Base-by-base conservation (phyloP, 306 rosid species). In the Sphenostylis stenocarpa region DNA sequence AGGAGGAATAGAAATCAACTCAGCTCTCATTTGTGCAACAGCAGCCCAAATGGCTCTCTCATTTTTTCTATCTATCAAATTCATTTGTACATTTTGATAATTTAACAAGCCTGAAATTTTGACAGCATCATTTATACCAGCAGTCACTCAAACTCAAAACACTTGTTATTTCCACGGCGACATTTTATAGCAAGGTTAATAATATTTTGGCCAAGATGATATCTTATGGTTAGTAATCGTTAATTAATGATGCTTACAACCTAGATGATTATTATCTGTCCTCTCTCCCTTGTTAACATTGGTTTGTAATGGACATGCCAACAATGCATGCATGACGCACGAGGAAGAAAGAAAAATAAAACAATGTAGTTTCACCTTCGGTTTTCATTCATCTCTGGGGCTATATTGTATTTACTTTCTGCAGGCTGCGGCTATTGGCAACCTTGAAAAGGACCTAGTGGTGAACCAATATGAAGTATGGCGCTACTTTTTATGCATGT, bases 401-500 rank as follows among this genome's bases (percentile, higher is more conserved):
- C 23, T 36, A 39, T 36, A 39, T 57, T 57, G 76, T 65, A 43
- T 52, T 47, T 3, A 67, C 44, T 29, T 70, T 33, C 0, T 85
- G 77, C 83, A 95, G 99, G 86, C 80, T 92, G 73, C 75, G 71
- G 62, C 10, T 57, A 29, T 63, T 86, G 19, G 99, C 88, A n/a
- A n/a, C 11, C 86, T 95, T 21, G 91, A 89, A 44, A 49, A 16
- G 82, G 66, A 70, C 9, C 68, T 72, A 5, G 90, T 88, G 77
- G 85, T 87, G 84, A 84, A 85, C 0, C 21, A 68, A 0, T 80
- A 87, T 5, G 87, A 95, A 88, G 70, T 34, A 55, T 95, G 97
- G 99, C 87, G 99, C 15, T 88, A 86, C 71, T 6, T 95, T 8
- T 28, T 96, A 3, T 89, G 97, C 90, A 90, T 91, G 84, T 95